Base-by-base conservation (phyloP, 768 basidiomycete species). In the Dioszegia aurantiaca region DNA sequence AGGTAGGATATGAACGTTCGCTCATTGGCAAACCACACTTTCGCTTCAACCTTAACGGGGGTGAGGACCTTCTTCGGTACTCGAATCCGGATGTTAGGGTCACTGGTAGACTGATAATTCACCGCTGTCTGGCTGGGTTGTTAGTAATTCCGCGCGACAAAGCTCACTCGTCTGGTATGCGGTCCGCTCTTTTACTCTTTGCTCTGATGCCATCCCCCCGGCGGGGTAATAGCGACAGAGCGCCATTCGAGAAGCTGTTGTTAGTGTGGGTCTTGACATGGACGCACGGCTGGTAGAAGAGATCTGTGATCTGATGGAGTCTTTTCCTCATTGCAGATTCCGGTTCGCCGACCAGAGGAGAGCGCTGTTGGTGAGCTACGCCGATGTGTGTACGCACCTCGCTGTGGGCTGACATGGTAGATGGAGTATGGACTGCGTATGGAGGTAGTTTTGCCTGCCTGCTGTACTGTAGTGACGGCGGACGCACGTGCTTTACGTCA, bases 21-120 rank as follows among this genome's bases (percentile, higher is more conserved):
- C 77, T 97, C 92, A 70, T 95, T 95, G 9, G 92, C 91, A 74
- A 97, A 94, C 92, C 93, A 97, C 46, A 97, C 92, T 70, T 97
- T 97, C 21, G 85, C 86, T 73, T 97, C 92, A 17, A 97, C 90
- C 62, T 85, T 88, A 67, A 97, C 80, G 0, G 74, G 71, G 3
- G 72, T 77, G 2, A 57, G 52, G 8, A 72, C 60, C 52, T 76
- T 76, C 37, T 74, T 74, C 0, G 75, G 75, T 5, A 76, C 58
- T 14, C 72, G 49, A 33, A 73, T 40, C 0, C 37, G 57, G 23
- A 73, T 60, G 5, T 55, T 56, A 10, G 67, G 65, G 43, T 74
- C 65, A 26, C 67, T 62, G 47, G 72, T 72, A 2, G 73, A 67
- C 31, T 76, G 72, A 45, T 74, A 73, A 47, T 69, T 64, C 10